Conservation (phyloP, 1,139 yeast genomes). For the Candida tetrigidarum region DNA sequence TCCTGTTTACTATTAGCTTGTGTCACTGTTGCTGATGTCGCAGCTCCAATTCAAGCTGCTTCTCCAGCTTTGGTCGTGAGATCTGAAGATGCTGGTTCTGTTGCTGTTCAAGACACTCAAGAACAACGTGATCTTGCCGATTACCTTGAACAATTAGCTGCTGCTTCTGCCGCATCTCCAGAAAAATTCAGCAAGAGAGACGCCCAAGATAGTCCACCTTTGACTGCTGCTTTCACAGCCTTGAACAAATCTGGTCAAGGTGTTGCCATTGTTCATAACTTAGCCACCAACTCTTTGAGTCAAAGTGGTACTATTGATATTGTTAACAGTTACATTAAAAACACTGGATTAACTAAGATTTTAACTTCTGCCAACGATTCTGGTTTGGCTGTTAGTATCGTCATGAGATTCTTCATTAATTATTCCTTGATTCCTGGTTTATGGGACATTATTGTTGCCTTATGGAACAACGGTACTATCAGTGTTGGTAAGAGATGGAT, state of each 20-base stretch:
- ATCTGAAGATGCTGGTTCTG: constrained; percentile 7
- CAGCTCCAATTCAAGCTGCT: constrained; percentile 2
- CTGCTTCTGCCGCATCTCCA: constrained; percentile 4
- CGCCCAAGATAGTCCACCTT: constrained; percentile 20
- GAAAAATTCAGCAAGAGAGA: constrained; percentile 25
- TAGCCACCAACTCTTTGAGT: constrained; percentile 27
- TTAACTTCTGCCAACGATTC: constrained; percentile 30
- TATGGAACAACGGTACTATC: constrained; percentile 20
- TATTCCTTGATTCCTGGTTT: constrained; percentile 26
- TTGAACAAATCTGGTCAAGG: constrained; percentile 33
- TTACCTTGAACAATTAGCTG: constrained; percentile 15
- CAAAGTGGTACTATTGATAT: constrained; percentile 26
- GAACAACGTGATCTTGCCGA: constrained; percentile 13
- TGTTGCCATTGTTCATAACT: constrained; percentile 26
- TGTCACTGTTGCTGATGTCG: constrained; percentile 13
- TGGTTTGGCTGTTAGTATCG: constrained; percentile 32
- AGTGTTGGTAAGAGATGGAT: constrained; percentile 14
- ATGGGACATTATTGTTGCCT: constrained; percentile 22
- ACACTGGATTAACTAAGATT: constrained; percentile 25
- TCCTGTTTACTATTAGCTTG: constrained; percentile 17
- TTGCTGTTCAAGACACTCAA: constrained; percentile 7
- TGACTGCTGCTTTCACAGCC: constrained; percentile 30
- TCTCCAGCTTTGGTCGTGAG: constrained; percentile 5
- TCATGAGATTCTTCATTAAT: constrained; percentile 28
- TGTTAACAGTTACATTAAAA: constrained; percentile 26